Base-by-base conservation (phyloP, 345 rosid species). In the Sisymbrium altissimum region DNA sequence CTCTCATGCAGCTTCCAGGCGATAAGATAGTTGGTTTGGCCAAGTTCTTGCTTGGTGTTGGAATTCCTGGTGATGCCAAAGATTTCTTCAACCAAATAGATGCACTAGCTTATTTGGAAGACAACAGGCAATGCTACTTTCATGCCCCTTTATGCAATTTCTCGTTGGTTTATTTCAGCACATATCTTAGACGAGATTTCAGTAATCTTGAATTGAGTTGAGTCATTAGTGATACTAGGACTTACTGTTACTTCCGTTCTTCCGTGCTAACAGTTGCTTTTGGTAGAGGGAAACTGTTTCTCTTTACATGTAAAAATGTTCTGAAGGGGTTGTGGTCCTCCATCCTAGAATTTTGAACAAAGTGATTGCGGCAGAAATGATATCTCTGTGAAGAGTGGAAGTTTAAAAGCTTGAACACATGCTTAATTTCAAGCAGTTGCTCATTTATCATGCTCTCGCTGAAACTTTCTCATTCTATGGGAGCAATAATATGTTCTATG, bases 1-100 rank as follows among this genome's bases (percentile, higher is more conserved):
- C 74, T 39, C 38, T 27, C 56, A 75, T 86, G 82, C 88, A 96
- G 99, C 85, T 92, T 68, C 89, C 93, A 32, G 86, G 86, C 43
- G 93, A 88, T 75, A 86, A 81, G 74, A 78, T 90, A 55, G 79
- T 90, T 80, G 97, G 98, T 66, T 70, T 96, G 83, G 97, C 97
- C 25, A 92, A 85, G 76, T 92, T 88, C 81, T 81, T 96, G 73
- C 96, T 96, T 53, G 87, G 91, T 58, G 74, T 92, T 78, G 98
- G 95, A 77, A 77, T 85, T 86, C 96, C 96, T 66, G 93, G 98
- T 54, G 98, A 88, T 82, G 84, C 87, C 62, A 87, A 88, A 72
- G 97, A 92, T 76, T 80, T 96, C 61, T 90, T 86, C 83, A 82
- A 81, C 78, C 99, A 92, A 83, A 78, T 96, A 41, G 90, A 89